Evolutionary conservation across 1,139 yeast species (phyloP).

Genomic region (Spathaspora sp.): DNA sequence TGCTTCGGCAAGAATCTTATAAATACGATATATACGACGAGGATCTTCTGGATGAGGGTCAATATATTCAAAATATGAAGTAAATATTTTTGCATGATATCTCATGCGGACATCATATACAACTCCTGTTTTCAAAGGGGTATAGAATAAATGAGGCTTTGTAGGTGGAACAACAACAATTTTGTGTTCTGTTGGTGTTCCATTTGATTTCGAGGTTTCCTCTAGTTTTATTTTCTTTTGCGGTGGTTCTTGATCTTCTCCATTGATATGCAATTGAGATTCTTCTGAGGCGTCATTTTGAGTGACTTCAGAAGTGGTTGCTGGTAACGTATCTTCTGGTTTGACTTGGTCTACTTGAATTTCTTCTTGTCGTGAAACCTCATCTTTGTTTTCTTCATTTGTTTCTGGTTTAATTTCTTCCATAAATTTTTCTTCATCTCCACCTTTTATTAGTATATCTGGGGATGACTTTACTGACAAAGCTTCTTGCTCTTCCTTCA

Average conservation of each 20-base stretch:
- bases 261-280: not conserved
- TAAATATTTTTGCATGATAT: conserved; percentile 91
- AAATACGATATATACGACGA: conserved; percentile 88
- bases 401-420: conserved; percentile 3
- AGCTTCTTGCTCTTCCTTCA: not conserved
- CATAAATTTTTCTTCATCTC: conserved; percentile 3
- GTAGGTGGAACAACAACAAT: conserved; percentile 55
- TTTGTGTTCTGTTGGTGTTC: conserved; percentile 14
- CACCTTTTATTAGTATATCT: not conserved
- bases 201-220: conserved; percentile 5
- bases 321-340: not conserved
- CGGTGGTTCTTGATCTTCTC: conserved; percentile 8
- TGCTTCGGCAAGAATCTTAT: conserved; percentile 90
- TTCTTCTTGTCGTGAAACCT: not conserved
- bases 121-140: conserved; percentile 83
- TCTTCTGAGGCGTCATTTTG: not conserved
- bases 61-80: conserved; percentile 88
- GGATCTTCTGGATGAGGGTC: conserved; percentile 99
- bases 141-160: conserved; percentile 58
- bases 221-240: conserved; percentile 14
- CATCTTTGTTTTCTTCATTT: conserved; percentile 1
- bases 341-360: not conserved
- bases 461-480: not conserved
- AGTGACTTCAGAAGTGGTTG: not conserved
- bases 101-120: conserved; percentile 98